Evolutionary conservation across 1,284 basidiomycete species (phyloP).

Genomic region (Tylopilus sp.): DNA sequence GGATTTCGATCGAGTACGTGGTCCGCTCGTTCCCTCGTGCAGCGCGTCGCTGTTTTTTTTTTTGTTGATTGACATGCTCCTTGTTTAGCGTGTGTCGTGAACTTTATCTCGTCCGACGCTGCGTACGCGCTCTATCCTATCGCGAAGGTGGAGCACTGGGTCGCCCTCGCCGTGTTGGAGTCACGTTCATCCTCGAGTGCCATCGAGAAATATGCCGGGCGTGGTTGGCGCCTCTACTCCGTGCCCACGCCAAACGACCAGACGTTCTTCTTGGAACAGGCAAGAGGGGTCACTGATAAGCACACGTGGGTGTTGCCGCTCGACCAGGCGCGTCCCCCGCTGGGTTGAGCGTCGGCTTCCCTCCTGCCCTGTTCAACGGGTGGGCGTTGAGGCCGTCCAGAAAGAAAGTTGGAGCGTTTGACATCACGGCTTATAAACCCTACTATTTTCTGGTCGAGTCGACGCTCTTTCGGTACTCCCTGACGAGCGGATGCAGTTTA

Average conservation of each 20-base stretch:
- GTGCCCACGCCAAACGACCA: background rate
- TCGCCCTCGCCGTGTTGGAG: slow-evolving; percentile 6
- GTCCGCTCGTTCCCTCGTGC: background rate
- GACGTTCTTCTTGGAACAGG: slow-evolving; percentile 6
- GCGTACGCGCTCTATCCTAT: slow-evolving; percentile 36
- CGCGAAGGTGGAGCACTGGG: slow-evolving; percentile 30
- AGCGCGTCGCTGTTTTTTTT: no score
- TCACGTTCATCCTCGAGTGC: background rate
- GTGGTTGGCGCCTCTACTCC: slow-evolving; percentile 9
- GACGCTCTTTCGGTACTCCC: slow-evolving; percentile 28
- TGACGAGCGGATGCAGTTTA: background rate
- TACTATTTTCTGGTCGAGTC: slow-evolving; percentile 3
- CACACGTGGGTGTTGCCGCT: slow-evolving; percentile 18
- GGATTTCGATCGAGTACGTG: slow-evolving; percentile 42
- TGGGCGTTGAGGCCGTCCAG: slow-evolving; percentile 19
- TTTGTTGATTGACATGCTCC: background rate
- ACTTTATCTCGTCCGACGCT: slow-evolving; percentile 33
- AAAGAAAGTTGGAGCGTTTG: no score
- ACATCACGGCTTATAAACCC: background rate
- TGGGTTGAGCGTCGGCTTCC: slow-evolving; percentile 13
- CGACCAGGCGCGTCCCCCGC: slow-evolving; percentile 19
- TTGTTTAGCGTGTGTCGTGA: slow-evolving; percentile 43
- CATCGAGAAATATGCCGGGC: slow-evolving; percentile 23
- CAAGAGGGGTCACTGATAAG: slow-evolving; percentile 29
- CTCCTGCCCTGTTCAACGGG: slow-evolving; percentile 25